A percentile compares a stretch with the other conserved stretches of the same genome.
These are phyloP conservation scores for Melanomma pulvis-pyrius DNA, from an alignment of 495 filamentous ascomycete genomes.

Conservation along the genomic window DNA sequence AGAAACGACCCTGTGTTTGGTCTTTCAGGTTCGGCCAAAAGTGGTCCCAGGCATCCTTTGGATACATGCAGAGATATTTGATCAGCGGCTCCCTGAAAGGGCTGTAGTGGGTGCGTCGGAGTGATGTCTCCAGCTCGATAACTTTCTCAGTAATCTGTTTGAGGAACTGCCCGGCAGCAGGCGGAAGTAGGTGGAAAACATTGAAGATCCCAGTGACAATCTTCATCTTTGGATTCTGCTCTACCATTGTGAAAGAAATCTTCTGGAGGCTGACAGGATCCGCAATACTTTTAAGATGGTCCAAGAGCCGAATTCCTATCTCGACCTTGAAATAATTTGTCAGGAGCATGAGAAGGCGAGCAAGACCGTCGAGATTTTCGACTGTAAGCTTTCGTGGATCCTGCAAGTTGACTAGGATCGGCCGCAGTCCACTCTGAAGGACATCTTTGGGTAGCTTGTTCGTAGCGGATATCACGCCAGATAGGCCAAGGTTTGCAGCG, in stretches of 20 bases:
- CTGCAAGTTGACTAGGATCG: slow-evolving; percentile 92
- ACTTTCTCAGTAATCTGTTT: slow-evolving; percentile 85
- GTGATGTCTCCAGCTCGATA: slow-evolving; percentile 79
- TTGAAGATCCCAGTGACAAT: slow-evolving; percentile 92
- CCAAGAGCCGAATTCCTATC: slow-evolving; percentile 85
- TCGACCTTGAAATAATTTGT: slow-evolving; percentile 99
- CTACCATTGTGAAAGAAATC: slow-evolving; percentile 89
- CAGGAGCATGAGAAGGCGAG: slow-evolving; percentile 80
- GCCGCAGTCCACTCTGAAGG: slow-evolving; percentile 88
- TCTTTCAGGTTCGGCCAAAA: slow-evolving; percentile 76
- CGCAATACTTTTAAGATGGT: slow-evolving; percentile 90
- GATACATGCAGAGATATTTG: slow-evolving; percentile 91
- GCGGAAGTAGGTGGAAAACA: slow-evolving; percentile 91
- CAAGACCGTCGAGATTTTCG: slow-evolving; percentile 87
- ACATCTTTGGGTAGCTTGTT: slow-evolving; percentile 95
- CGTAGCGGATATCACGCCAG: slow-evolving; percentile 79
- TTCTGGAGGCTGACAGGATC: slow-evolving; percentile 79
- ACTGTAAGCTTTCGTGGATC: slow-evolving; percentile 89
- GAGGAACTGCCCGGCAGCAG: slow-evolving; percentile 87
- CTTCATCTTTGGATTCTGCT: slow-evolving; percentile 88
- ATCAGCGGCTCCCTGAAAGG: slow-evolving; percentile 92
- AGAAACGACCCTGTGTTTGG: slow-evolving; percentile 86
- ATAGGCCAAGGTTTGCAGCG: slow-evolving; percentile 85
- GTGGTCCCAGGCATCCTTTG: slow-evolving; percentile 81
- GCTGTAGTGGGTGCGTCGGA: slow-evolving; percentile 88